A percentile compares a stretch with the other conserved stretches of the same genome.
These are phyloP conservation scores for Penicillium brasilianum DNA, from an alignment of 2,329 filamentous ascomycete species.

Conservation along the genomic window DNA sequence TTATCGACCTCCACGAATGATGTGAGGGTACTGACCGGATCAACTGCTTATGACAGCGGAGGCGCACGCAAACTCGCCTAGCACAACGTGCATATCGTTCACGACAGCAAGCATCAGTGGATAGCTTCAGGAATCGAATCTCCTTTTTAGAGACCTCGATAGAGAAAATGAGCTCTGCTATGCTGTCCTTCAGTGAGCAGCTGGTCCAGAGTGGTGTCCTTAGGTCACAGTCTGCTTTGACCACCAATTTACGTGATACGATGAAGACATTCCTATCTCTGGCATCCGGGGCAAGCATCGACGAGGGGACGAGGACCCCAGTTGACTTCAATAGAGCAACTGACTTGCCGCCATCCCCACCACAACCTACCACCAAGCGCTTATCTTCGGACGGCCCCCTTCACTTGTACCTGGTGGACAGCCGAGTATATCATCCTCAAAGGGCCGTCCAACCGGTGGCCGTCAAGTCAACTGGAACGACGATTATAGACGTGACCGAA, in stretches of 20 bases:
- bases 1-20: background rate
- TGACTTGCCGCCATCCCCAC: background rate
- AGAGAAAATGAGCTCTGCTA: constrained; percentile 31
- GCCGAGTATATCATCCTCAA: background rate
- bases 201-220: constrained; percentile 30
- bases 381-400: background rate
- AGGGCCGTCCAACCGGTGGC: background rate
- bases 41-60: constrained; percentile 22
- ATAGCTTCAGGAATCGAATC: constrained; percentile 28
- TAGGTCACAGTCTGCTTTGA: constrained; percentile 24
- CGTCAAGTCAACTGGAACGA: background rate
- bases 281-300: background rate
- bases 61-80: constrained; percentile 34
- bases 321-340: background rate
- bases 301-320: background rate
- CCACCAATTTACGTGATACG: constrained; percentile 8
- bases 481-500: background rate
- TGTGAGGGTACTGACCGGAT: constrained; percentile 3
- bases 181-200: constrained; percentile 30
- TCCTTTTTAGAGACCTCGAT: constrained; percentile 26
- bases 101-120: constrained; percentile 31
- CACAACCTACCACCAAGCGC: background rate
- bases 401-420: background rate
- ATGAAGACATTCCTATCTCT: background rate
- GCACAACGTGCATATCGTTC: constrained; percentile 36